These are phyloP conservation scores for Rhynchospora pubera DNA, from an alignment of 176 grass and related monocot species.

Conservation along the genomic window DNA sequence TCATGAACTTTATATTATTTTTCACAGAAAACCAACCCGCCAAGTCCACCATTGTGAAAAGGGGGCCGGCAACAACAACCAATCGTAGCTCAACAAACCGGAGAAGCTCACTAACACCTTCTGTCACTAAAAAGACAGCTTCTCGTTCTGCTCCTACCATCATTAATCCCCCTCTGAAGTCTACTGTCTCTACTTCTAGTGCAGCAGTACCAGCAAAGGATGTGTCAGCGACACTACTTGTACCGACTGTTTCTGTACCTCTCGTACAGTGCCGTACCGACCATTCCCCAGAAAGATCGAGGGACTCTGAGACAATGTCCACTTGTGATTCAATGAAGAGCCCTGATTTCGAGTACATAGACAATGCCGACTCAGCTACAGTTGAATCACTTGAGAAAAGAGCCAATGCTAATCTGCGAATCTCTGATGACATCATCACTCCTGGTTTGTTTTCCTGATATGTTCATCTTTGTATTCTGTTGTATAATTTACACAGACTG, in stretches of 20 bases:
- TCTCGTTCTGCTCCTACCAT: slow-evolving; percentile 3
- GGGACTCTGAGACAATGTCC: slow-evolving; percentile 88
- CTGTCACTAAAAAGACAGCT: slow-evolving; percentile 3
- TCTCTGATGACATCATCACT: slow-evolving; percentile 44
- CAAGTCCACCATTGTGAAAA: slow-evolving; percentile 7
- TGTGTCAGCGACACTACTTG: background rate
- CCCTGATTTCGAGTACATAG: slow-evolving; percentile 88
- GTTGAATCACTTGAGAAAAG: slow-evolving; percentile 60
- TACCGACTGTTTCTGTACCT: slow-evolving; percentile 15
- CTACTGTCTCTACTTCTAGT: background rate
- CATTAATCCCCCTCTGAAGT: background rate
- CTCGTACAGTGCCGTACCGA: slow-evolving; percentile 41
- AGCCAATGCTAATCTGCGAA: slow-evolving; percentile 67
- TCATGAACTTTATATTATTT: background rate
- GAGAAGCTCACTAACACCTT: slow-evolving; percentile 4
- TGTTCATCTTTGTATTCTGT: background rate
- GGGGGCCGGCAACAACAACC: background rate
- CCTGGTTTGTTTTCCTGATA: slow-evolving; percentile 47
- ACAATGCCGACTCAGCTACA: slow-evolving; percentile 58
- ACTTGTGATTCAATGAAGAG: slow-evolving; percentile 97
- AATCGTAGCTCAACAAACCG: slow-evolving; percentile 1
- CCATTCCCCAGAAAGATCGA: slow-evolving; percentile 43
- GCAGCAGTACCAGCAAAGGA: background rate
- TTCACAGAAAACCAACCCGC: slow-evolving; percentile 11
- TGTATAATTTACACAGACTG: background rate